These are phyloP conservation scores for Chenopodium formosanum DNA, from an alignment of 148 eudicot species.

Conservation along the genomic window DNA sequence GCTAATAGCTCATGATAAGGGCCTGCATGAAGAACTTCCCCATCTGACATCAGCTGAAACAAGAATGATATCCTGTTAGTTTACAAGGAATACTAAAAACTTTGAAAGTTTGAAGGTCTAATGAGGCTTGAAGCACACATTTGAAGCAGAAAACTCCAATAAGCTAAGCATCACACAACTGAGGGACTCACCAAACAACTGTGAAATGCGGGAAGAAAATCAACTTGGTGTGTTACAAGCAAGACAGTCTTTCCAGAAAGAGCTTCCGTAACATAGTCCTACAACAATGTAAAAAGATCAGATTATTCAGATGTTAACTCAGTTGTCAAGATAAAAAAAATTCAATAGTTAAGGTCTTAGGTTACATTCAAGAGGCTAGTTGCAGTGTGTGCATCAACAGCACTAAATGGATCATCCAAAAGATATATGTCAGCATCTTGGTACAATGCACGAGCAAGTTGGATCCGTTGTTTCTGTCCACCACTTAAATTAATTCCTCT, in stretches of 20 bases:
- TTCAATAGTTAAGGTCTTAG: not conserved
- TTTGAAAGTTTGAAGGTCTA: no score
- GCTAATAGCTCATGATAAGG: slow-evolving; percentile 58
- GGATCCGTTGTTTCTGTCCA: slow-evolving; percentile 90
- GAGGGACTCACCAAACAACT: slow-evolving; percentile 61
- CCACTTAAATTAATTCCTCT: slow-evolving; percentile 94
- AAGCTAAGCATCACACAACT: not conserved
- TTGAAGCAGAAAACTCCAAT: not conserved
- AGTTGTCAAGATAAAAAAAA: not conserved
- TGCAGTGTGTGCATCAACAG: slow-evolving; percentile 96
- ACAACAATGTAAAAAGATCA: slow-evolving; percentile 15
- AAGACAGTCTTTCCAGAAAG: slow-evolving; percentile 81
- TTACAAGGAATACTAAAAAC: not conserved
- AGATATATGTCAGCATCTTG: slow-evolving; percentile 85
- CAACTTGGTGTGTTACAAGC: slow-evolving; percentile 95
- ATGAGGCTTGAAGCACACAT: not conserved
- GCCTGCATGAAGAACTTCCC: slow-evolving; percentile 63
- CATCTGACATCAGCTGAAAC: slow-evolving; percentile 83
- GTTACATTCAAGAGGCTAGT: slow-evolving; percentile 72
- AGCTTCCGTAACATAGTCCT: slow-evolving; percentile 88
- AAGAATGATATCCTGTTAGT: not conserved
- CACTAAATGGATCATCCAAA: slow-evolving; percentile 89
- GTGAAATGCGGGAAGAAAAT: slow-evolving; percentile 88
- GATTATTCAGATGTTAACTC: not conserved
- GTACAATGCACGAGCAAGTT: slow-evolving; percentile 91